Base-by-base conservation (phyloP, 805 yeast genomes). In the Kazachstania africana region DNA sequence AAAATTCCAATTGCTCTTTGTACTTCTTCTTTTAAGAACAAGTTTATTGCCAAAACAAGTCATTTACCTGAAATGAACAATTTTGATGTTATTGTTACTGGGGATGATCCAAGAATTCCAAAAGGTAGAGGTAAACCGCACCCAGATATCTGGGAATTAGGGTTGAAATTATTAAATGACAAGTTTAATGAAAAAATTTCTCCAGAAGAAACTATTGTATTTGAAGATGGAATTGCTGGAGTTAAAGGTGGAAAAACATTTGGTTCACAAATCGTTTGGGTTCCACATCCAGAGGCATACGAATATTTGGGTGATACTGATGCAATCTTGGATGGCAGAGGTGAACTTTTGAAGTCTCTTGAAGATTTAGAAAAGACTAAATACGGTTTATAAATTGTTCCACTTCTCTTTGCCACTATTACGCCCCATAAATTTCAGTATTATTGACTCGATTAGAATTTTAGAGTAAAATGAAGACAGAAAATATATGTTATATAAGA, bases 171-270 rank as follows among this genome's bases (percentile, higher is more conserved):
- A 10, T 45, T 91, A 33, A 91, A 91, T 52, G 70, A 70, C 27
- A 65, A 75, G 31, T 44, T 50, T 9, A 45, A 50, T 3, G 53
- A 51, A 2, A 45, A 55, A 3, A 78, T 88, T 37, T 47, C 53
- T 33, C 79, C 88, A 4, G 75, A 72, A 20, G 95, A 91, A 47
- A 81, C 94, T 46, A 55, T 91, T 20, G 79, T 91, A 2, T 91
- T 91, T 55, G 98, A 91, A 62, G 99, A 91, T 57, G 97, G 95
- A 3, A 63, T 85, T 27, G 87, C 95, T 1, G 99, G 99, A 3
- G 88, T 88, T 15, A 49, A 62, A 12, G 78, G 95, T 3, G 98
- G 94, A 10, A 69, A 68, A 34, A 75, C 80, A 12, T 84, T 95
- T 22, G 87, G 85, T 8, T 80, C 83, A 10, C 67, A 66, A 33